Conservation (phyloP, 1,284 basidiomycete species). For the Apiotrichum gracile region DNA sequence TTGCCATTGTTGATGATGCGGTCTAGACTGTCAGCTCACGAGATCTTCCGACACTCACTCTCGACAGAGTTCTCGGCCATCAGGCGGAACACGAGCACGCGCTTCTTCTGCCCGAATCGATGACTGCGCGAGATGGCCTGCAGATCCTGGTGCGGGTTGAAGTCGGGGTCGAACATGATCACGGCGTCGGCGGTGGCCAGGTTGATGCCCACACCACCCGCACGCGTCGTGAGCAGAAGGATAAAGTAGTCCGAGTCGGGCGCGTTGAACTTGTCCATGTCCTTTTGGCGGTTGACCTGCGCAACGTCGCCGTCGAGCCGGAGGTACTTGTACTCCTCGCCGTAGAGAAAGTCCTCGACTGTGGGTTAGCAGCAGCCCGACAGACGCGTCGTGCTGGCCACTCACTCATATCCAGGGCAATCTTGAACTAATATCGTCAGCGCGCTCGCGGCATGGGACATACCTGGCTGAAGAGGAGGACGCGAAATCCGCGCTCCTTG, state of each 20-base stretch:
- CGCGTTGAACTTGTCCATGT: conserved; percentile 89
- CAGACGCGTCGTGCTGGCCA: conserved; percentile 4
- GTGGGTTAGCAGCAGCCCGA: conserved; percentile 6
- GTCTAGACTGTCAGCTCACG: conserved; percentile 52
- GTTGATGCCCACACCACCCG: conserved; percentile 94
- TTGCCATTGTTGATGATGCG: conserved; percentile 81
- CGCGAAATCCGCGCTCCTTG: conserved; percentile 81
- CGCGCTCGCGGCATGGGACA: not conserved
- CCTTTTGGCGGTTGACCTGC: conserved; percentile 78
- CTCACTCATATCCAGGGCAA: conserved; percentile 69
- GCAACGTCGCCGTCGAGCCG: conserved; percentile 89
- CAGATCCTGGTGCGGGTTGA: conserved; percentile 72
- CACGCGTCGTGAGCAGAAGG: conserved; percentile 87
- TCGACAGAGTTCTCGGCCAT: conserved; percentile 86
- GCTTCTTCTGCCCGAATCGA: conserved; percentile 49
- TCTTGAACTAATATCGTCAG: conserved; percentile 64
- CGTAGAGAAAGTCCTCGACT: conserved; percentile 86
- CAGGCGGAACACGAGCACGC: conserved; percentile 78
- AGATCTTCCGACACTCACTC: conserved; percentile 51
- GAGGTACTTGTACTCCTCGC: conserved; percentile 83
- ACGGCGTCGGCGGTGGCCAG: conserved; percentile 58
- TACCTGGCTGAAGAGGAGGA: conserved; percentile 93
- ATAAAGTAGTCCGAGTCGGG: conserved; percentile 81
- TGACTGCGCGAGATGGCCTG: conserved; percentile 86
- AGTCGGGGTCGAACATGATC: conserved; percentile 87